These are phyloP conservation scores for Geotrichum macrosporum DNA, from an alignment of 1,139 yeast species.

Conservation along the genomic window DNA sequence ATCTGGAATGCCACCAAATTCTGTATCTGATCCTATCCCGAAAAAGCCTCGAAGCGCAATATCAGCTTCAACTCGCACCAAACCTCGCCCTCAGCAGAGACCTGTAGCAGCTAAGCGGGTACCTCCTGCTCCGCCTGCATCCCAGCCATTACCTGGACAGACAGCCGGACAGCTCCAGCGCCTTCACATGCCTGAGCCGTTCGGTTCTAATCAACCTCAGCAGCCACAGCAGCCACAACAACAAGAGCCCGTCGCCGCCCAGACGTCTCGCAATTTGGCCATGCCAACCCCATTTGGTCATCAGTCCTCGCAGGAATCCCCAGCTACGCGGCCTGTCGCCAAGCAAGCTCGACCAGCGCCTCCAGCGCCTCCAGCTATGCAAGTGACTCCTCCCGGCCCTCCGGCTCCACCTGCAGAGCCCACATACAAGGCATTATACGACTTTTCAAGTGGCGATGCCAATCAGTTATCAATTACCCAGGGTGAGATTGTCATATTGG, in stretches of 20 bases:
- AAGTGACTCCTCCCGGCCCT: conserved; percentile 58
- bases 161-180: not conserved
- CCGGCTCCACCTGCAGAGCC: conserved; percentile 67
- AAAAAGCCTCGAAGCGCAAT: conserved; percentile 39
- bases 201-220: conserved; percentile 16
- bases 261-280: conserved; percentile 24
- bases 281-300: conserved; percentile 26
- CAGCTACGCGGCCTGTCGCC: too few relatives aligned
- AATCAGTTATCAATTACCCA: conserved; percentile 72
- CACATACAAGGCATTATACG: conserved; percentile 80
- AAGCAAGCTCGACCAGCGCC: too few relatives aligned
- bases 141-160: conserved; percentile 20
- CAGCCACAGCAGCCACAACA: conserved; percentile 20
- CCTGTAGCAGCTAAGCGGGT: conserved; percentile 26
- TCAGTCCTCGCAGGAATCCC: conserved; percentile 31
- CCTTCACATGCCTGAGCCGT: conserved; percentile 6
- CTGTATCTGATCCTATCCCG: conserved; percentile 72
- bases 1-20: conserved; percentile 70
- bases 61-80: conserved; percentile 12
- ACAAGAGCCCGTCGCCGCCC: too few relatives aligned
- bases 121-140: conserved; percentile 25
- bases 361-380: conserved; percentile 56
- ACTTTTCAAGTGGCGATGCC: conserved; percentile 81
- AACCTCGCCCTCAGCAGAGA: conserved; percentile 23
- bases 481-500: conserved; percentile 69